These are phyloP conservation scores for Scheffersomyces stambukii DNA, from an alignment of 1,139 yeast genomes.

Conservation along the genomic window DNA sequence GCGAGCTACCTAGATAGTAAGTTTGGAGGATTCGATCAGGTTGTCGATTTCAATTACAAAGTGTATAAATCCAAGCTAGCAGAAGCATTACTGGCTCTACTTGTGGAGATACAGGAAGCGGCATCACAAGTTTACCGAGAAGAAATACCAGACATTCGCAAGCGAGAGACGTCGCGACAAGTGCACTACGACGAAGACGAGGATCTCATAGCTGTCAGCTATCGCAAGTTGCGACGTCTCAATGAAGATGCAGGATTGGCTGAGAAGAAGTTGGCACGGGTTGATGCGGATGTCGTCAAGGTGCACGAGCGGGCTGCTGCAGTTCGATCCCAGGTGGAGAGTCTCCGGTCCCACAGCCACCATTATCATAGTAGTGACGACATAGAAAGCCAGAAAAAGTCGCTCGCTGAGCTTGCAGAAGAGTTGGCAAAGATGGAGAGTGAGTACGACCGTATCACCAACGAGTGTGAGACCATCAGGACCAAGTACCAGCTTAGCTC, in stretches of 20 bases:
- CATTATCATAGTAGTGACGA: too few species aligned
- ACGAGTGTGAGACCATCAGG: conserved; percentile 41
- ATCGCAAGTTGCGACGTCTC: conserved; percentile 41
- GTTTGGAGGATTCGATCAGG: conserved; percentile 10
- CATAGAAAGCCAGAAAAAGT: conserved; percentile 21
- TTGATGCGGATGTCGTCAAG: conserved; percentile 28
- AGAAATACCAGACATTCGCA: conserved; percentile 28
- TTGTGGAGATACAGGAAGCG: conserved; percentile 28
- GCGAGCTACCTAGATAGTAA: conserved; percentile 10
- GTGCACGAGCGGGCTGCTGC: too few species aligned
- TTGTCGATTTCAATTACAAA: conserved; percentile 32
- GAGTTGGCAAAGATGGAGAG: conserved; percentile 23
- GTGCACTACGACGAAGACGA: conserved; percentile 46
- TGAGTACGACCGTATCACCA: conserved; percentile 23
- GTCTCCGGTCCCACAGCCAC: too few species aligned
- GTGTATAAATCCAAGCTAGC: conserved; percentile 34
- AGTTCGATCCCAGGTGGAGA: too few species aligned
- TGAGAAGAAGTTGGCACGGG: conserved; percentile 44
- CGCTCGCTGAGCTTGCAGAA: conserved; percentile 25
- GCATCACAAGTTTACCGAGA: too few species aligned
- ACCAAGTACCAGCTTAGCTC: conserved; percentile 50
- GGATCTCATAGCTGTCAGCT: conserved; percentile 43
- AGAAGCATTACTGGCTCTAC: conserved; percentile 31
- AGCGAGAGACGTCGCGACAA: conserved; percentile 49
- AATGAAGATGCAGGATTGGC: conserved; percentile 47